Conservation (phyloP, 2,329 filamentous ascomycete genomes). For the Bipolaris sorokiniana region DNA sequence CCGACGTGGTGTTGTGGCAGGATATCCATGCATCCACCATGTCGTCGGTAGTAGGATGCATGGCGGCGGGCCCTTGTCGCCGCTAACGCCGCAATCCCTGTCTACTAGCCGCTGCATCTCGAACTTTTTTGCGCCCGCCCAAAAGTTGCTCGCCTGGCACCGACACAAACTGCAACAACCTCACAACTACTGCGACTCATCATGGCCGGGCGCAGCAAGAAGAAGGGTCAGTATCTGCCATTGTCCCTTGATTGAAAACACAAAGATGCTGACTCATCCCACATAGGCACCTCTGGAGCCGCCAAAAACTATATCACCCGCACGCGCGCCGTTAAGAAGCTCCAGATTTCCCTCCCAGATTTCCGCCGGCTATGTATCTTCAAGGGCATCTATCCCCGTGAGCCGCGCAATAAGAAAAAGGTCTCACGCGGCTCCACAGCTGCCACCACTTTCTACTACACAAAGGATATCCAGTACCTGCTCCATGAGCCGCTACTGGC, state of each 20-base stretch:
- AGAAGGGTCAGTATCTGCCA: constrained; percentile 66
- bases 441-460: constrained; percentile 88
- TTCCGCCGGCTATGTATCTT: constrained; percentile 99
- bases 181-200: constrained; percentile 9
- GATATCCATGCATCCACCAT: not conserved
- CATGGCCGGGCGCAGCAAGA: constrained; percentile 49
- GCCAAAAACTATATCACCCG: constrained; percentile 98
- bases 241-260: rapidly evolving
- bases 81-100: constrained; percentile 27
- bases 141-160: constrained; percentile 18
- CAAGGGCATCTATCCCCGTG: constrained; percentile 98
- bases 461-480: constrained; percentile 98
- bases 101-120: constrained; percentile 30
- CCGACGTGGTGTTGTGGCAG: constrained; percentile 15
- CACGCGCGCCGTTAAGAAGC: constrained; percentile 95
- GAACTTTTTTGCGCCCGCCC: constrained; percentile 41
- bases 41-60: not conserved
- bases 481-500: constrained; percentile 92
- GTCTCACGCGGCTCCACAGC: constrained; percentile 87
- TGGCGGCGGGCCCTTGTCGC: constrained; percentile 24
- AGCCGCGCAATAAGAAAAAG: constrained; percentile 97
- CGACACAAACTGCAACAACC: constrained; percentile 4
- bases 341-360: constrained; percentile 95
- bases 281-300: constrained; percentile 77
- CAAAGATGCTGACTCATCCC: constrained; percentile 22